Evolutionary conservation across 148 eudicot genomes (phyloP).

Genomic region (Rhododendron ovatum): DNA sequence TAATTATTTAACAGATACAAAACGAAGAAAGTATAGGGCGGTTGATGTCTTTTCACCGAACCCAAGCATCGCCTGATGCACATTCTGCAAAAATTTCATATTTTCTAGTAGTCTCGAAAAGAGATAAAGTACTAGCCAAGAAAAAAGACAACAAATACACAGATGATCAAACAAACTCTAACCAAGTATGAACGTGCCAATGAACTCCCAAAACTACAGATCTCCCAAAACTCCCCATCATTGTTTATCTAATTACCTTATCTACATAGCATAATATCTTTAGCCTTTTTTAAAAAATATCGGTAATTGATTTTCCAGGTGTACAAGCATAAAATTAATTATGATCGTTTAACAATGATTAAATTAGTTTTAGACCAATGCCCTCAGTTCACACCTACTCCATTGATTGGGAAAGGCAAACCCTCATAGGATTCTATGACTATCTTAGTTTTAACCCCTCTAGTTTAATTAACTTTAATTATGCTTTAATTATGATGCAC

Average conservation of each 20-base stretch:
- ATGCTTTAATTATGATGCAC: neutral
- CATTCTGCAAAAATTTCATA: too few species aligned
- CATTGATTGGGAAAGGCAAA: constrained; percentile 1
- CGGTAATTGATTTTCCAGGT: neutral
- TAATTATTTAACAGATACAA: too few species aligned
- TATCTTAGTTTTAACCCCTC: neutral
- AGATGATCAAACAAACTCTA: too few species aligned
- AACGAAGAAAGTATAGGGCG: too few species aligned
- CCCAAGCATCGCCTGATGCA: too few species aligned
- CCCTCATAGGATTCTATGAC: neutral
- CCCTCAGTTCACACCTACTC: constrained; percentile 11
- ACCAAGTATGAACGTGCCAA: too few species aligned
- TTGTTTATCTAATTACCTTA: neutral
- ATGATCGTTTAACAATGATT: neutral
- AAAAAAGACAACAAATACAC: too few species aligned
- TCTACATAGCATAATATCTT: neutral
- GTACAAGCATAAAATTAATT: neutral
- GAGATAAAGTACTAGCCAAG: too few species aligned
- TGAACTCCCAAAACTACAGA: too few species aligned
- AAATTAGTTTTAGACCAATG: constrained; percentile 1
- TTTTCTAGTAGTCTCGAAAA: too few species aligned
- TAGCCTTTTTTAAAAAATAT: neutral
- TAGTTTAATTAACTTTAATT: neutral
- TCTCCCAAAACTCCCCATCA: neutral
- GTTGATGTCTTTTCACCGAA: too few species aligned